Evolutionary conservation across 306 rosid genomes (phyloP).

Genomic region (Prunus campanulata): DNA sequence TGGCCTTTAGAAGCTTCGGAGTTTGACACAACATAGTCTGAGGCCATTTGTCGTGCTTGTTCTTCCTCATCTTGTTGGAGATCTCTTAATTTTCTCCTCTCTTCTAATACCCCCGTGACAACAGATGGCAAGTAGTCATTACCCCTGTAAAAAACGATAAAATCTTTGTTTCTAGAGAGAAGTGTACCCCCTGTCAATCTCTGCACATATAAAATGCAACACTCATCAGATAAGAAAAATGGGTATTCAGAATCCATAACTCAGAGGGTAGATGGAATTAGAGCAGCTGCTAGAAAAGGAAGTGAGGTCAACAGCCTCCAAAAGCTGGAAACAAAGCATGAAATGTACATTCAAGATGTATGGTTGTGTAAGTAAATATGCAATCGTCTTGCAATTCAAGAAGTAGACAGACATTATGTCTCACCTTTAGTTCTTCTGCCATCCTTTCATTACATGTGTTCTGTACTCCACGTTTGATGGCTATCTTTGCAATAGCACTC

Average conservation of each 20-base stretch:
- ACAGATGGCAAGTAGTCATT: constrained; percentile 82
- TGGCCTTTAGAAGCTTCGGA: constrained; percentile 45
- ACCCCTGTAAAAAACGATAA: constrained; percentile 79
- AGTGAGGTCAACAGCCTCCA: constrained; percentile 6
- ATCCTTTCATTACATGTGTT: constrained; percentile 77
- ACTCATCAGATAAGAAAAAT: constrained; percentile 15
- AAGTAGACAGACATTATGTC: constrained; percentile 17
- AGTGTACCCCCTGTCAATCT: constrained; percentile 84
- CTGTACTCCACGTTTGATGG: constrained; percentile 93
- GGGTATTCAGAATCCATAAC: constrained; percentile 18
- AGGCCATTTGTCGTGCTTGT: constrained; percentile 55
- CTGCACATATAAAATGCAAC: constrained; percentile 52
- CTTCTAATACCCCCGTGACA: constrained; percentile 54
- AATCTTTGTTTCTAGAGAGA: constrained; percentile 93
- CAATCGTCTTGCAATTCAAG: neutral
- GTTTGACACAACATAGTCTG: constrained; percentile 34
- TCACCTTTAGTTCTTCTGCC: constrained; percentile 93
- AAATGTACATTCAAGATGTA: neutral
- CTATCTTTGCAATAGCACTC: constrained; percentile 83
- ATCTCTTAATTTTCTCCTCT: constrained; percentile 58
- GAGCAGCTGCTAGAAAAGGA: constrained; percentile 7
- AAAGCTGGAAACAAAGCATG: constrained; percentile 9
- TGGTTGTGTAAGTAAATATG: neutral
- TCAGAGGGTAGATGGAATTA: constrained; percentile 5
- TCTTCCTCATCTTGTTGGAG: constrained; percentile 80